Percentiles rank a stretch among this genome's conserved stretches.
These are phyloP conservation scores for Russula sp. DNA, from an alignment of 768 basidiomycete genomes.

Conservation along the genomic window DNA sequence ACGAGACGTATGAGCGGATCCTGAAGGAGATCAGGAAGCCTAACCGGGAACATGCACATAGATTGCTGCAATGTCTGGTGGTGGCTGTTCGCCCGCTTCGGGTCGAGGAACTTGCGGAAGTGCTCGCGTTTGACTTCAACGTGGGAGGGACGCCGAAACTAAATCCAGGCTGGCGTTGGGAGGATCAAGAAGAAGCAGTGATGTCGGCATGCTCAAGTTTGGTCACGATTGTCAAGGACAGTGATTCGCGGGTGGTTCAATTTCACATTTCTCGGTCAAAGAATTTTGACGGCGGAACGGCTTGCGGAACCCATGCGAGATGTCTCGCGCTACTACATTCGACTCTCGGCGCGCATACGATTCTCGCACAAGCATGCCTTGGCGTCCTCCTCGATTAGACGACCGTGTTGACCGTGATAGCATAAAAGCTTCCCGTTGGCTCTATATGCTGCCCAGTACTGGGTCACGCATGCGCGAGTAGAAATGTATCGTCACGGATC, in stretches of 20 bases:
- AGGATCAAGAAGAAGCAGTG: not conserved
- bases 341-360: not conserved
- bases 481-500: not conserved
- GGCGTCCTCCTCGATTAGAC: slow-evolving; percentile 6
- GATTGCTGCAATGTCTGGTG: too few relatives aligned
- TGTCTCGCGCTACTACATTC: not conserved
- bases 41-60: too few relatives aligned
- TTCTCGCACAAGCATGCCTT: slow-evolving; percentile 5
- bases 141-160: not conserved
- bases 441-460: not conserved
- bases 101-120: not conserved
- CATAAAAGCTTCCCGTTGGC: slow-evolving; percentile 1
- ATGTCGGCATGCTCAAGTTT: slow-evolving; percentile 10
- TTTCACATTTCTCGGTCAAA: not conserved
- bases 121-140: not conserved
- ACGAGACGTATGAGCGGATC: too few relatives aligned
- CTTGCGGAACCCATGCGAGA: not conserved
- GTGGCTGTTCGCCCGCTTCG: too few relatives aligned
- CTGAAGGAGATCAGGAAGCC: too few relatives aligned
- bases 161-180: not conserved
- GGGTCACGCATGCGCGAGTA: not conserved
- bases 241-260: not conserved
- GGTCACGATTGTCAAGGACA: not conserved
- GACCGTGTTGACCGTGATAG: not conserved
- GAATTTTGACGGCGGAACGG: not conserved